These are phyloP conservation scores for Aspergillus panamensis DNA, from an alignment of 495 filamentous ascomycete species.

Conservation along the genomic window DNA sequence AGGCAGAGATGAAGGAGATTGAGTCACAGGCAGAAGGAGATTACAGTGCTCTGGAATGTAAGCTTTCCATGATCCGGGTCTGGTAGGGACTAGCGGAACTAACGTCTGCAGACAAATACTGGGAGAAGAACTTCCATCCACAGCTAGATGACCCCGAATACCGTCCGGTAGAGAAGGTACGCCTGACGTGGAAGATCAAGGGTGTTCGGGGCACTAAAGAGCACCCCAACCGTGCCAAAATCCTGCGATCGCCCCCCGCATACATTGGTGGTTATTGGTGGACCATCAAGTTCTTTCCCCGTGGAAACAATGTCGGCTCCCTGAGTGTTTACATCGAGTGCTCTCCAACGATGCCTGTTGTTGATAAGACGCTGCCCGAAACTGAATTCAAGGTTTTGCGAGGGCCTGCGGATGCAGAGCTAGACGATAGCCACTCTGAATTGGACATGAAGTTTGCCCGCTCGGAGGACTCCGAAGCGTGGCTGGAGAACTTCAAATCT, in stretches of 20 bases:
- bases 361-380: conserved; percentile 37
- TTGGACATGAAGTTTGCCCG: conserved; percentile 28
- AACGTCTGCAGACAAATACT: conserved; percentile 47
- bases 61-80: conserved; percentile 16
- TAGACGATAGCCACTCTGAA: conserved; percentile 31
- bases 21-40: conserved; percentile 44
- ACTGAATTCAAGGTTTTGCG: conserved; percentile 39
- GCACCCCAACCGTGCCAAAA: conserved; percentile 52
- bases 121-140: conserved; percentile 56
- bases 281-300: conserved; percentile 68
- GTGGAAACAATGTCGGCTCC: conserved; percentile 60
- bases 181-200: conserved; percentile 58
- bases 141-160: conserved; percentile 60
- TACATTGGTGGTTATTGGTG: conserved; percentile 62
- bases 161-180: conserved; percentile 46
- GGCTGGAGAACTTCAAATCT: conserved; percentile 35
- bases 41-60: conserved; percentile 54
- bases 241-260: conserved; percentile 59
- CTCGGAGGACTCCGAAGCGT: conserved; percentile 29
- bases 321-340: conserved; percentile 64
- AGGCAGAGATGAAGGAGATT: conserved; percentile 59
- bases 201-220: conserved; percentile 60
- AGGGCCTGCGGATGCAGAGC: conserved; percentile 28
- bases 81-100: conserved; percentile 17
- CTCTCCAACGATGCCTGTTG: conserved; percentile 43